These are phyloP conservation scores for Capillidium heterosporum DNA, from an alignment of 371 early-diverging fungal species.

Conservation along the genomic window DNA sequence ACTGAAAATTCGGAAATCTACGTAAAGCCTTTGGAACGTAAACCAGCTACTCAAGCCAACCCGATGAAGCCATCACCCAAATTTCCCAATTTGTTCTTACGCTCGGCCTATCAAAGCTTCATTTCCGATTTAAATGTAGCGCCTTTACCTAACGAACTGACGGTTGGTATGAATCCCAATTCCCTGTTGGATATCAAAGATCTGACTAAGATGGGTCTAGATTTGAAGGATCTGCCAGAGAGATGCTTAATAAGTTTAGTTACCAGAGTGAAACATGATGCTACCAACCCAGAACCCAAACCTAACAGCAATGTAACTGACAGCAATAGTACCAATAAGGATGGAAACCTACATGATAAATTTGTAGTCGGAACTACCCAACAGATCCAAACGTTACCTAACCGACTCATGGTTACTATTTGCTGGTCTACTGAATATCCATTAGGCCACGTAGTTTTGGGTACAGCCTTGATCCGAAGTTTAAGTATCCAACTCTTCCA, in stretches of 20 bases:
- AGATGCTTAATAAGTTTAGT: background rate
- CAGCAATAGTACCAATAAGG: background rate
- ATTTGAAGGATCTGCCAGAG: background rate
- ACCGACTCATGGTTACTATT: background rate
- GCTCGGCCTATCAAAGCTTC: no score
- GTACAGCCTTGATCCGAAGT: background rate
- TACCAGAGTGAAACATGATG: background rate
- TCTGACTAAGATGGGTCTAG: background rate
- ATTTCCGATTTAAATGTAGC: background rate
- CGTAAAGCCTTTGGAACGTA: conserved; percentile 54
- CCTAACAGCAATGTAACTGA: background rate
- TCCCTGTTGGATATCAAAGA: background rate
- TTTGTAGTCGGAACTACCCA: background rate
- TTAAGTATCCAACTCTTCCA: background rate
- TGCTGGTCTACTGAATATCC: background rate
- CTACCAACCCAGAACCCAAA: background rate
- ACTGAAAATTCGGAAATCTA: conserved; percentile 52
- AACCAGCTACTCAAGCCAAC: background rate
- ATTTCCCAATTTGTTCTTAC: background rate
- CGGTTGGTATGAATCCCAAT: background rate
- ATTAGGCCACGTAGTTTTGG: background rate
- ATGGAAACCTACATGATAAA: background rate
- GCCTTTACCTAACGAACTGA: background rate
- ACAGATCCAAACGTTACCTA: background rate
- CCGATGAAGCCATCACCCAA: background rate